These are phyloP conservation scores for Linum lewisii DNA, from an alignment of 345 rosid species.

Conservation along the genomic window DNA sequence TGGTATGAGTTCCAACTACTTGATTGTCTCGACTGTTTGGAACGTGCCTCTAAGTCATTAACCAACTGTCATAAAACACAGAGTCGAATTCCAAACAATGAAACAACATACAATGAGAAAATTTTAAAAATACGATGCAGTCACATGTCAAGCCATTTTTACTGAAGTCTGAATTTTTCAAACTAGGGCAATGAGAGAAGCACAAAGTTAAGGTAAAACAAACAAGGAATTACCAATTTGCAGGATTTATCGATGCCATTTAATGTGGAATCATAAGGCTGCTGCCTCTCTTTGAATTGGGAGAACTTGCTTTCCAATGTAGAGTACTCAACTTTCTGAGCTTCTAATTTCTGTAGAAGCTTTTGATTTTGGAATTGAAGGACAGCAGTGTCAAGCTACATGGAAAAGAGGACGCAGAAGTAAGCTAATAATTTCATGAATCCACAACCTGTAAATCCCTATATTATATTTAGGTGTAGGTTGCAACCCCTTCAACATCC, in stretches of 20 bases:
- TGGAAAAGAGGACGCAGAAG: background rate
- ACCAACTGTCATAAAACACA: conserved; percentile 40
- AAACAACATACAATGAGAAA: background rate
- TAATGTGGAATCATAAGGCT: conserved; percentile 45
- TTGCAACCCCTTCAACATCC: background rate
- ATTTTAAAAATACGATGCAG: conserved; percentile 8
- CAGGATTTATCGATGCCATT: conserved; percentile 57
- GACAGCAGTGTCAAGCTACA: conserved; percentile 68
- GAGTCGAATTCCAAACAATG: conserved; percentile 13
- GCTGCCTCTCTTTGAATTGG: conserved; percentile 46
- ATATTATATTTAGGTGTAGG: background rate
- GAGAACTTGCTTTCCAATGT: conserved; percentile 53
- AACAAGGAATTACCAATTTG: conserved; percentile 42
- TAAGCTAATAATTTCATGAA: background rate
- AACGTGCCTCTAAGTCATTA: conserved; percentile 49
- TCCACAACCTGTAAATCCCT: background rate
- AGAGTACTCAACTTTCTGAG: conserved; percentile 63
- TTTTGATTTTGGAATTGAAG: conserved; percentile 84
- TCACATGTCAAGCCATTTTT: background rate
- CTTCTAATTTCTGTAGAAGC: conserved; percentile 74
- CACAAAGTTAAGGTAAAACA: background rate
- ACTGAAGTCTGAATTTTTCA: background rate
- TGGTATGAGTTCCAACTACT: conserved; percentile 25
- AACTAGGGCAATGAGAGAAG: background rate
- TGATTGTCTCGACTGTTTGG: conserved; percentile 35